These are phyloP conservation scores for Aspergillus fijiensis DNA, from an alignment of 2,329 filamentous ascomycete species.

Conservation along the genomic window DNA sequence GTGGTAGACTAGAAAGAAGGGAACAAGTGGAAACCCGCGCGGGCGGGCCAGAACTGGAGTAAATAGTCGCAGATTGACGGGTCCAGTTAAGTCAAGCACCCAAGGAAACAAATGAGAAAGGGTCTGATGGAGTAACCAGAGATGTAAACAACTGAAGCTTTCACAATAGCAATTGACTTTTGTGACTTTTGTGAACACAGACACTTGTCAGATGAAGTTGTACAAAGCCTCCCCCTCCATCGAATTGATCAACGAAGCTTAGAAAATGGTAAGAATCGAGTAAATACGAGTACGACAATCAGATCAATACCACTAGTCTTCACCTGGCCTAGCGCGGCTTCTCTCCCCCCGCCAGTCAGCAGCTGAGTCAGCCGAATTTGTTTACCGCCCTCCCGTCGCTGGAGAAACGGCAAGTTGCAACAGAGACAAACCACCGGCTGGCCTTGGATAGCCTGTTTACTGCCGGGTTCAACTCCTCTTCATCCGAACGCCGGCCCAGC, in stretches of 20 bases:
- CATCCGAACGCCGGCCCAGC: not conserved
- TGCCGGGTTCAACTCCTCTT: not conserved
- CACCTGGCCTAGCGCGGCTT: constrained; percentile 5
- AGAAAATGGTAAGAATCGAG: not conserved
- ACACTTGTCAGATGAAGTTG: no score
- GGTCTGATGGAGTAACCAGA: not conserved
- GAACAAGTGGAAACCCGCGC: constrained; percentile 15
- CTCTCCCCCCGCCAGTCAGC: not conserved
- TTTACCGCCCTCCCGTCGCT: constrained; percentile 35
- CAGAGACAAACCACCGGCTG: not conserved
- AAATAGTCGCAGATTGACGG: not conserved
- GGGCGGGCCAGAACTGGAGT: constrained; percentile 7
- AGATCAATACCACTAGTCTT: constrained; percentile 16
- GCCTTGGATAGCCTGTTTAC: not conserved
- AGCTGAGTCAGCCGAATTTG: constrained; percentile 35
- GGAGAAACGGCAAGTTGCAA: constrained; percentile 26
- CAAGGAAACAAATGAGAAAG: not conserved
- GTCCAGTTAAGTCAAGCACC: no score
- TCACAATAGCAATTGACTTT: not conserved
- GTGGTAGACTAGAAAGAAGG: not conserved
- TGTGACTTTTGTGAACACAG: not conserved
- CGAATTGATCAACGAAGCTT: not conserved
- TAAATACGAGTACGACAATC: not conserved
- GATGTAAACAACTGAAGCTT: not conserved
- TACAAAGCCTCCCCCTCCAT: not conserved